phyloP scores from a whole-genome alignment of 495 filamentous ascomycete species.

The Lasiosphaeria ovina region DNA sequence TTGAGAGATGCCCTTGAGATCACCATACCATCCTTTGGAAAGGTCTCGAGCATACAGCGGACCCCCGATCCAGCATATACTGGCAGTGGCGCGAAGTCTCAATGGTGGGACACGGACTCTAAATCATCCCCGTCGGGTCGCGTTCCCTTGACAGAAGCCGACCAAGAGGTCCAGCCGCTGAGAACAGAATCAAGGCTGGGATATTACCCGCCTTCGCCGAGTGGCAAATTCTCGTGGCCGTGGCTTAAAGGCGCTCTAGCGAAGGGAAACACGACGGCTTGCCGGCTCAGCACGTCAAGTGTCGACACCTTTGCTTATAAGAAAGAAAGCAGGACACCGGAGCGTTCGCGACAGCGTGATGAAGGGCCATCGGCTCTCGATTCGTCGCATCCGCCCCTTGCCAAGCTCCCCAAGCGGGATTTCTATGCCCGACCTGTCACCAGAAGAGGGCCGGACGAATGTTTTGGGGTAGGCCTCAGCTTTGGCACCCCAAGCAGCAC shows the following conservation, averaged over 20 bases:
- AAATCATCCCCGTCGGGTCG: conserved; percentile 3
- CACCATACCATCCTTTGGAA: conserved; percentile 27
- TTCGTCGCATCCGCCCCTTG: conserved; percentile 4
- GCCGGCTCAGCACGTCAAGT: conserved; percentile 14
- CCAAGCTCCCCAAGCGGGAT: conserved; percentile 1
- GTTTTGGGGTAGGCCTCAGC: not conserved
- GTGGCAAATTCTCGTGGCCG: conserved; percentile 25
- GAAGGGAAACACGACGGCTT: conserved; percentile 4
- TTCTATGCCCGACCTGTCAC: conserved; percentile 15
- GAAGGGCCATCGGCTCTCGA: not conserved
- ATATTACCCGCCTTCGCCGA: conserved; percentile 12
- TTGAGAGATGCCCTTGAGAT: conserved; percentile 33
- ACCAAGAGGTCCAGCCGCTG: conserved; percentile 9
- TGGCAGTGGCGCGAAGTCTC: not conserved
- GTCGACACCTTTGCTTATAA: conserved; percentile 21
- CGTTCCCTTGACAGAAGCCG: not conserved
- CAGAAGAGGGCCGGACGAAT: conserved; percentile 10
- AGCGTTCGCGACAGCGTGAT: not conserved
- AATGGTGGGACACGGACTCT: not conserved
- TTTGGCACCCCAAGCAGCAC: not conserved
- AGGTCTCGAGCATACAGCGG: conserved; percentile 29
- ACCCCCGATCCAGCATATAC: conserved; percentile 35
- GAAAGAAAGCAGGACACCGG: not conserved
- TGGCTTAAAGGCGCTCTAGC: conserved; percentile 19
- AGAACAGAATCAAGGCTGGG: conserved; percentile 13